phyloP scores from a whole-genome alignment of 176 grass and related monocot species.

The Chrysopogon serrulatus region DNA sequence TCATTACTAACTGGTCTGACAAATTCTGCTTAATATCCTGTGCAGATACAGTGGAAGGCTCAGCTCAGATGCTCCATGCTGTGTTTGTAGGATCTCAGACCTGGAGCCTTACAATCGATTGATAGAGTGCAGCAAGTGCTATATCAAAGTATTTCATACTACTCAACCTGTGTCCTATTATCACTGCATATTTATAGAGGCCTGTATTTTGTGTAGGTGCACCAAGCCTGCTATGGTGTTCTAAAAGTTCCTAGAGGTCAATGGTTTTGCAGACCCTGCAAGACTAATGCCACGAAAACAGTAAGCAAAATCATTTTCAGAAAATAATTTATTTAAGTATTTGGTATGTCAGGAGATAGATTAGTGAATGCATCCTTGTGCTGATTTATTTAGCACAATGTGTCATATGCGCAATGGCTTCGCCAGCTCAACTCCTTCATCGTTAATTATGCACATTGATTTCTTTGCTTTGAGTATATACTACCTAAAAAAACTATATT shows the following conservation, averaged over 20 bases:
- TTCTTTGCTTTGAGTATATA: background rate
- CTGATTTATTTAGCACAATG: background rate
- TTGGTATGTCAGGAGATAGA: background rate
- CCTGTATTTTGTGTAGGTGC: constrained; percentile 62
- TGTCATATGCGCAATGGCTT: background rate
- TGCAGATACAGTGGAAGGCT: constrained; percentile 39
- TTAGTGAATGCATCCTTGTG: background rate
- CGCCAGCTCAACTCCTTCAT: background rate
- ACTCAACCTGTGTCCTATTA: constrained; percentile 10
- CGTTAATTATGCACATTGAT: constrained; percentile 1
- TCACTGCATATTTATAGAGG: constrained; percentile 28
- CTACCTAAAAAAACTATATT: background rate
- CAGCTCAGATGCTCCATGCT: constrained; percentile 66
- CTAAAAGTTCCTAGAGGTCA: constrained; percentile 67
- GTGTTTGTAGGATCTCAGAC: constrained; percentile 78
- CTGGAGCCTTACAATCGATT: constrained; percentile 71
- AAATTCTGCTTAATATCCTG: constrained; percentile 32
- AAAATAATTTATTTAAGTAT: background rate
- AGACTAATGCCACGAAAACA: constrained; percentile 37
- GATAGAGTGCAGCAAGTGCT: constrained; percentile 73
- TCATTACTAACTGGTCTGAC: background rate
- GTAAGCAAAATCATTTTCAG: constrained; percentile 44
- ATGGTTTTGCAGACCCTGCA: constrained; percentile 96
- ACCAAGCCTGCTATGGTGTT: constrained; percentile 98
- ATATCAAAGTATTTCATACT: constrained; percentile 60